phyloP scores from a whole-genome alignment of 257 asterid species.

The Nemophila menziesii region DNA sequence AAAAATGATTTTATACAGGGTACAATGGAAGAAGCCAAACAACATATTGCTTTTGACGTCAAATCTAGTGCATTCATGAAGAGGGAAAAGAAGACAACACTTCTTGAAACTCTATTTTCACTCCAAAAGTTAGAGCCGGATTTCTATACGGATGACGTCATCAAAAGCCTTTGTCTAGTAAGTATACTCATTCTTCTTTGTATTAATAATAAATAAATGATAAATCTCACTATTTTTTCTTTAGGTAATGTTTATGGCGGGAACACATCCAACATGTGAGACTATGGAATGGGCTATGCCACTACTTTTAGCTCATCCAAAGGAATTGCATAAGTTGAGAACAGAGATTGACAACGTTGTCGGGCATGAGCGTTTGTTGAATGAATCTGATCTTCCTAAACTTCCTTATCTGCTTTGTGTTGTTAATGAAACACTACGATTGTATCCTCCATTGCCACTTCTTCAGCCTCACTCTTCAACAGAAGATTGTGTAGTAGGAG shows the following conservation, averaged over 20 bases:
- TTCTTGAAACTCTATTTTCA: constrained; percentile 25
- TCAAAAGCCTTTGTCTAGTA: constrained; percentile 30
- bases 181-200: constrained; percentile 32
- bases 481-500: no score
- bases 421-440: no score
- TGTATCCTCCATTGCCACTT: no score
- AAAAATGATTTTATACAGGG: no score
- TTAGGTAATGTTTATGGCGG: no score
- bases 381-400: no score
- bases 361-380: constrained; percentile 40
- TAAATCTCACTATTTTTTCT: no score
- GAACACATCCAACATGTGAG: constrained; percentile 1
- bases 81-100: constrained; percentile 1
- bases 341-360: constrained; percentile 10
- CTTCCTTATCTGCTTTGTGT: no score
- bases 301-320: constrained; percentile 33
- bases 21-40: constrained; percentile 22
- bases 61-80: not conserved
- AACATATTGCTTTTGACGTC: not conserved
- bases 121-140: constrained; percentile 40
- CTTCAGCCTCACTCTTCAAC: no score
- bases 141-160: no score
- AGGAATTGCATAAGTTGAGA: no score
- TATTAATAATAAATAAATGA: no score
- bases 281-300: constrained; percentile 38